Conservation (phyloP, 139 green algal species). For the Haematococcus lacustris region DNA sequence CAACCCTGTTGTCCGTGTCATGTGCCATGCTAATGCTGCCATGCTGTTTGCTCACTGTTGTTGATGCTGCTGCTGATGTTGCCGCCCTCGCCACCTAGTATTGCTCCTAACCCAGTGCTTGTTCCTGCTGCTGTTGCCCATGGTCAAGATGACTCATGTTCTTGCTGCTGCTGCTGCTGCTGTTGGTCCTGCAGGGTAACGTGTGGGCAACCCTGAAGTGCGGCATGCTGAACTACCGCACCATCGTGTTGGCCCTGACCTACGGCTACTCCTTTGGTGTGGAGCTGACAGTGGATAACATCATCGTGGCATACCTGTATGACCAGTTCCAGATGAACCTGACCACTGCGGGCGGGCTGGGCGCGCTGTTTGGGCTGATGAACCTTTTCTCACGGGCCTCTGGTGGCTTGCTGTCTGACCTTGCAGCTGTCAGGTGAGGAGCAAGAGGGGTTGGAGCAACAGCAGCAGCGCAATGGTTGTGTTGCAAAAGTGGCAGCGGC, state of each 20-base stretch:
- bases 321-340: conserved; percentile 67
- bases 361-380: conserved; percentile 73
- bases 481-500: too few relatives aligned
- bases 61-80: too few relatives aligned
- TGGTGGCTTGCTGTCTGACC: conserved; percentile 67
- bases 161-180: background rate
- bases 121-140: background rate
- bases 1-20: background rate
- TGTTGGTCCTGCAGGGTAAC: conserved; percentile 47
- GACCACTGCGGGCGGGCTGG: conserved; percentile 47
- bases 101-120: too few relatives aligned
- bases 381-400: conserved; percentile 86
- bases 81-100: background rate
- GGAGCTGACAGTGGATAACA: conserved; percentile 81
- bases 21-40: background rate
- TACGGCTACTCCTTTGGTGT: conserved; percentile 83
- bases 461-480: too few relatives aligned
- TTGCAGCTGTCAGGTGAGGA: conserved; percentile 18
- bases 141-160: background rate
- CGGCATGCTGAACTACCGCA: conserved; percentile 73
- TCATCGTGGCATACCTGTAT: conserved; percentile 58
- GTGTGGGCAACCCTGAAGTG: conserved; percentile 62
- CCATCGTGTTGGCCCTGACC: conserved; percentile 53
- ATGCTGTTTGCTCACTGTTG: too few relatives aligned
- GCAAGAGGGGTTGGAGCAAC: too few relatives aligned